Base-by-base conservation (phyloP, 768 basidiomycete genomes). In the Wakefieldia striispora region DNA sequence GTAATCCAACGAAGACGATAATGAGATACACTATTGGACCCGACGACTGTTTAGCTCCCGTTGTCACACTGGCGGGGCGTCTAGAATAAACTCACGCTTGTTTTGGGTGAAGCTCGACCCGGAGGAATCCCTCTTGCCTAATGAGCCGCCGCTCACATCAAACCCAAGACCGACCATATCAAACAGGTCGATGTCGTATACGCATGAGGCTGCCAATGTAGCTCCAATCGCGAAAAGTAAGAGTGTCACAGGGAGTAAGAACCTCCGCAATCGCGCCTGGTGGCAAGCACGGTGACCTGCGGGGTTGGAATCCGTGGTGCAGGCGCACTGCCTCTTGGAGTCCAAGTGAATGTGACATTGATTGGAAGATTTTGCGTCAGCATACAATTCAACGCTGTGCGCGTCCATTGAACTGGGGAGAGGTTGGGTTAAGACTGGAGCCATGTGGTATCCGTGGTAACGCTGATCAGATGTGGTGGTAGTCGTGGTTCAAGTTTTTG, bases 1-100 rank as follows among this genome's bases (percentile, higher is more conserved):
- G 56, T 4, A 86, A 63, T 2, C 84, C 84, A 10, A 86, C 82
- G 60, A 86, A 80, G n/a, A 84, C 57, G 31, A 85, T 68, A 31
- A 85, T 81, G 24, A 86, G 72, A 57, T 84, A 86, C 16, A 80
- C 83, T 85, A 41, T 45, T 17, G 8, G 6, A 14, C 2, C 38
- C 41, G 17, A 35, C 23, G 5, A 40, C 7, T 47, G 3, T 38
- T 37, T n/a, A 53, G 44, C 31, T 13, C 24, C 16, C 21, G 19
- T 34, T 4, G 14, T 27, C n/a, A 23, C 9, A 1, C 29, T 17
- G 10, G 6, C 14, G 1, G 0, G 6, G n/a, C 21, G 17, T 47
- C 20, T 27, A 33, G 47, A 19, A 53, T n/a, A 16, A 20, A 70
- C 71, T 49, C 43, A 80, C 79, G 48, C 64, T 80, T 79, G 20